These are phyloP conservation scores for Neofusicoccum sp. DNA, from an alignment of 2,329 filamentous ascomycete genomes.

Conservation along the genomic window DNA sequence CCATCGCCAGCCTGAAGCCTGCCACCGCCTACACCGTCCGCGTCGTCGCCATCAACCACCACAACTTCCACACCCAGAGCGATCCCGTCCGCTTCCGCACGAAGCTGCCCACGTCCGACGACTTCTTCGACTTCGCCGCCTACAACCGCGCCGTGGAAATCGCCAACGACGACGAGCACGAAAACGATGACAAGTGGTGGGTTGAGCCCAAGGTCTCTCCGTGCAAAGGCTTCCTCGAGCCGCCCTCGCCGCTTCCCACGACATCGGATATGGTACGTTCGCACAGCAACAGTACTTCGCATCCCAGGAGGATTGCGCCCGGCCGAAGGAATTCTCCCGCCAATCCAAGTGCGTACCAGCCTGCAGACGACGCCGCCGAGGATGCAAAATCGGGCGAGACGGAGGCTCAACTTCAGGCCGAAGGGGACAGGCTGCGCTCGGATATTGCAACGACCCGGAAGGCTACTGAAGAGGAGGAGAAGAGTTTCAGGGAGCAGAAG, in stretches of 20 bases:
- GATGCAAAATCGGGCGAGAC: constrained; percentile 52
- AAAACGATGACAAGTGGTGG: constrained; percentile 43
- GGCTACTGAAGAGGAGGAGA: constrained; percentile 62
- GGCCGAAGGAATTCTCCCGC: constrained; percentile 75
- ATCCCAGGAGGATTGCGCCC: constrained; percentile 64
- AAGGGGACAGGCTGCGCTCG: constrained; percentile 76
- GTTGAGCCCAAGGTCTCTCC: constrained; percentile 55
- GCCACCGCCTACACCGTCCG: constrained; percentile 90
- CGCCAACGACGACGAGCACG: constrained; percentile 29
- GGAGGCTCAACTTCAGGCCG: constrained; percentile 70
- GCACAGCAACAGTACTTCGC: constrained; percentile 54
- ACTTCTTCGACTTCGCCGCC: constrained; percentile 50
- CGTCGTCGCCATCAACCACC: constrained; percentile 84
- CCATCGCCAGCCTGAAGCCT: constrained; percentile 81
- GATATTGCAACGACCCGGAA: constrained; percentile 78
- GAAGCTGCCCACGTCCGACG: constrained; percentile 41
- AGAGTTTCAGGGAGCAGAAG: constrained; percentile 48
- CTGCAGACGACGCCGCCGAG: background rate
- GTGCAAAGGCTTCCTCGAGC: constrained; percentile 56
- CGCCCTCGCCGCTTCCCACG: constrained; percentile 61
- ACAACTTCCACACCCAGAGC: constrained; percentile 90
- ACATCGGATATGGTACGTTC: constrained; percentile 65
- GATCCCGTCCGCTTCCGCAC: constrained; percentile 81
- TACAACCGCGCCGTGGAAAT: constrained; percentile 40
- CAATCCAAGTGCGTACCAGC: background rate